phyloP scores from a whole-genome alignment of 163 green algal genomes.

The Scenedesmus sp. region DNA sequence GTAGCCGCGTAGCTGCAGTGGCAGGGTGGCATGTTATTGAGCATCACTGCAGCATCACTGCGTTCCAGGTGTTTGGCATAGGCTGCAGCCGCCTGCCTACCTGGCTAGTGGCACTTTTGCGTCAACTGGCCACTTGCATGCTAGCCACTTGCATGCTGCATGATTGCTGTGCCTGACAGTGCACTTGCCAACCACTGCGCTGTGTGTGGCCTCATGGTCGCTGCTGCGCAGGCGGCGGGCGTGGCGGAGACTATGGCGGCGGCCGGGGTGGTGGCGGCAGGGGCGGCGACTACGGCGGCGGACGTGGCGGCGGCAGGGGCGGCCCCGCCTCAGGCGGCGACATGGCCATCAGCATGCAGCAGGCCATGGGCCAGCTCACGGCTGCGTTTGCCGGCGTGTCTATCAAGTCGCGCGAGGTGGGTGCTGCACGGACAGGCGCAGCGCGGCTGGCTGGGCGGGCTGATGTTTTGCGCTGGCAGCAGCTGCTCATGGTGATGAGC shows the following conservation, averaged over 20 bases:
- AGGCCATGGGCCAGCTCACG: not conserved
- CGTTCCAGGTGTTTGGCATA: not conserved
- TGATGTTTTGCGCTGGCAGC: too few relatives aligned
- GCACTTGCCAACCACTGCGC: not conserved
- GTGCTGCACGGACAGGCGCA: not conserved
- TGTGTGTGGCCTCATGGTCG: not conserved
- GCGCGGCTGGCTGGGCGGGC: not conserved
- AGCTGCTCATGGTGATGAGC: too few relatives aligned
- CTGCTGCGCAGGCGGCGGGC: not conserved
- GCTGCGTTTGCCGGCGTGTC: constrained; percentile 15
- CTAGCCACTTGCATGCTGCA: not conserved
- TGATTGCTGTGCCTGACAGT: not conserved
- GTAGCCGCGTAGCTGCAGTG: not conserved
- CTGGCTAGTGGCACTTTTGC: not conserved
- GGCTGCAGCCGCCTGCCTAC: not conserved
- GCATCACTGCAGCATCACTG: not conserved
- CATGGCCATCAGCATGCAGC: constrained; percentile 3
- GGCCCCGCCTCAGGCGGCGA: not conserved
- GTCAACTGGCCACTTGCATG: not conserved
- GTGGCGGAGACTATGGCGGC: constrained; percentile 28
- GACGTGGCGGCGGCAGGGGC: not conserved
- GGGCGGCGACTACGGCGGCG: not conserved
- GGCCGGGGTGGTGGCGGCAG: constrained; percentile 11
- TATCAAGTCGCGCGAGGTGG: not conserved
- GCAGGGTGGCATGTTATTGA: not conserved